Conservation (phyloP, 139 green algal genomes). For the Raphidocelis subcapitata region DNA sequence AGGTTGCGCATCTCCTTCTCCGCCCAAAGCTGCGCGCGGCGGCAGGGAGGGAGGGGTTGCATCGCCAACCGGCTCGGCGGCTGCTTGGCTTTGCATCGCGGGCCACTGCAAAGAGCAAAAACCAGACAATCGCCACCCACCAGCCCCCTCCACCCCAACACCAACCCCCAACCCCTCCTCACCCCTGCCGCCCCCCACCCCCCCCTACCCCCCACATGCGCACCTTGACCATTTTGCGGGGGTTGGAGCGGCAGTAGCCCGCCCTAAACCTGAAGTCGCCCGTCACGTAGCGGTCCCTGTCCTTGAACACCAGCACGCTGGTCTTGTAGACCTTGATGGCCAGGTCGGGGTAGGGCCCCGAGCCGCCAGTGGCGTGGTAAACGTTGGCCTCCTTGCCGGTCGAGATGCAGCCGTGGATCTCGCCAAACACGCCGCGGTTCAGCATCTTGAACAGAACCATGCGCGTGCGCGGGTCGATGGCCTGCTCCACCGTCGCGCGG, state of each 20-base stretch:
- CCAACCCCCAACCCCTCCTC: too few relatives aligned
- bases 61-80: not conserved
- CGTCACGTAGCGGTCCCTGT: constrained; percentile 93
- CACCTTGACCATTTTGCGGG: constrained; percentile 97
- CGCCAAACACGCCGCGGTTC: constrained; percentile 77
- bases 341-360: constrained; percentile 1
- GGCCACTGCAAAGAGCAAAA: too few relatives aligned
- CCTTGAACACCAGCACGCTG: constrained; percentile 97
- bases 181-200: too few relatives aligned
- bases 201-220: not conserved
- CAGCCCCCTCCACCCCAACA: too few relatives aligned
- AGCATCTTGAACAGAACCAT: constrained; percentile 99
- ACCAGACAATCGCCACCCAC: too few relatives aligned
- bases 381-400: constrained; percentile 99
- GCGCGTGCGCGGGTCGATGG: constrained; percentile 90
- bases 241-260: constrained; percentile 95
- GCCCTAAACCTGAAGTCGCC: constrained; percentile 94
- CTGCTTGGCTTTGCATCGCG: too few relatives aligned
- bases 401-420: constrained; percentile 93
- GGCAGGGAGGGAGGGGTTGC: not conserved
- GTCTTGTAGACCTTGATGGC: constrained; percentile 92
- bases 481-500: constrained; percentile 86
- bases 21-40: too few relatives aligned
- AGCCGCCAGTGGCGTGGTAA: constrained; percentile 75
- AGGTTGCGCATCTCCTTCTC: constrained; percentile 99